These are phyloP conservation scores for Fraxinus greggii DNA, from an alignment of 305 asterid species.

Conservation along the genomic window DNA sequence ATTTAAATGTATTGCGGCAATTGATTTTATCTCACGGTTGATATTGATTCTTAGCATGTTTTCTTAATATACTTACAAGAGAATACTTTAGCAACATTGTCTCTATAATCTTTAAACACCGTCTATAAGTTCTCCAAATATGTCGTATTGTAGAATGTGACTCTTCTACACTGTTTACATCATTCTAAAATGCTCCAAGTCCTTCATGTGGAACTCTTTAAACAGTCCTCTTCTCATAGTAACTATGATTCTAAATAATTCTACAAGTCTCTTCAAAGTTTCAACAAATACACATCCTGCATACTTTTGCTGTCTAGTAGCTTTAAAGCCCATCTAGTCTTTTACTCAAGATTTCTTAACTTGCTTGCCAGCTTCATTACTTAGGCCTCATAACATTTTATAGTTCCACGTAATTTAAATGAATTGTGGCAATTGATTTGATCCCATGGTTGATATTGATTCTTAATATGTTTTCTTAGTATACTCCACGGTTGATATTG, in stretches of 20 bases:
- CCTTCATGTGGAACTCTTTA: not conserved
- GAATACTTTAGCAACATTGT: not conserved
- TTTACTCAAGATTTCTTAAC: not conserved
- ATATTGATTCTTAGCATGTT: not conserved
- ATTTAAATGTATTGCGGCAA: not conserved
- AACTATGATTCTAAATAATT: too few species aligned
- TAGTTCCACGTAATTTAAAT: not conserved
- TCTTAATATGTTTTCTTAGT: too few species aligned
- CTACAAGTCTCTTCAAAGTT: too few species aligned
- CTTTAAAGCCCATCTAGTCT: too few species aligned
- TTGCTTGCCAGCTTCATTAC: not conserved
- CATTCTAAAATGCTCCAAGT: not conserved
- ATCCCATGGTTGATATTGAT: not conserved
- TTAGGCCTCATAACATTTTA: not conserved
- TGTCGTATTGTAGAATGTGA: not conserved
- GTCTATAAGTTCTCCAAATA: not conserved
- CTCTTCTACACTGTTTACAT: not conserved
- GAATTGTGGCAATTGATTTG: not conserved
- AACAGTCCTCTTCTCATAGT: not conserved
- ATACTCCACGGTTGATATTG: too few species aligned
- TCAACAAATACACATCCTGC: too few species aligned
- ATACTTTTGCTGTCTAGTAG: too few species aligned
- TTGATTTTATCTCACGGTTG: not conserved
- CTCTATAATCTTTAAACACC: not conserved
- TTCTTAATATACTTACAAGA: not conserved